phyloP scores from a whole-genome alignment of 2,329 filamentous ascomycete species.

The Diaporthe destruens region DNA sequence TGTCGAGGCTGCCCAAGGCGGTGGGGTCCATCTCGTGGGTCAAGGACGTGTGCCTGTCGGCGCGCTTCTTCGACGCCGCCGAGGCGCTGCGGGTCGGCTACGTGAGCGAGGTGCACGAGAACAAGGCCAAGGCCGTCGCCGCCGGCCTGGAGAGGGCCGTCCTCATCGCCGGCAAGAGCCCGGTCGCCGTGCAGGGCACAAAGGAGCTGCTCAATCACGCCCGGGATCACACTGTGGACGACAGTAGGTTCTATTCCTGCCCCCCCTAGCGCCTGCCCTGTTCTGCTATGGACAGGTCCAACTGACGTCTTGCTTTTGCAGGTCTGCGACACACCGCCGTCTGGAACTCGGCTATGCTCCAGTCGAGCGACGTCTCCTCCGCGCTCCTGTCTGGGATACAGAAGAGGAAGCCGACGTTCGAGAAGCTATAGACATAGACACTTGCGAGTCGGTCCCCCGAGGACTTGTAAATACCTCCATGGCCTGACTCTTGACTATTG shows the following conservation, averaged over 20 bases:
- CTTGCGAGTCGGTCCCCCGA: neutral
- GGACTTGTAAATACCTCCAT: neutral
- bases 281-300: constrained; percentile 1
- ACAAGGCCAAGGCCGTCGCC: constrained; percentile 72
- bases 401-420: constrained; percentile 85
- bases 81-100: constrained; percentile 80
- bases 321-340: constrained; percentile 84
- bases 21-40: constrained; percentile 81
- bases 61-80: constrained; percentile 74
- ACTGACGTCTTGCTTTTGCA: constrained; percentile 47
- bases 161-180: constrained; percentile 83
- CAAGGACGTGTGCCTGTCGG: constrained; percentile 81
- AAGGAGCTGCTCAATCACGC: constrained; percentile 89
- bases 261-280: constrained; percentile 17
- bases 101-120: constrained; percentile 73
- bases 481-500: neutral
- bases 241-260: constrained; percentile 70
- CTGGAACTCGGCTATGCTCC: constrained; percentile 88
- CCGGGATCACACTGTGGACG: constrained; percentile 80
- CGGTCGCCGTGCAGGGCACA: constrained; percentile 87
- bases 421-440: constrained; percentile 74
- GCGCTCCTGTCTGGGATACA: constrained; percentile 82
- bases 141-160: constrained; percentile 73
- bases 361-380: constrained; percentile 80
- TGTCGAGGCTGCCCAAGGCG: constrained; percentile 79